These are phyloP conservation scores for Alternaria sp. DNA, from an alignment of 2,329 filamentous ascomycete genomes.

Conservation along the genomic window DNA sequence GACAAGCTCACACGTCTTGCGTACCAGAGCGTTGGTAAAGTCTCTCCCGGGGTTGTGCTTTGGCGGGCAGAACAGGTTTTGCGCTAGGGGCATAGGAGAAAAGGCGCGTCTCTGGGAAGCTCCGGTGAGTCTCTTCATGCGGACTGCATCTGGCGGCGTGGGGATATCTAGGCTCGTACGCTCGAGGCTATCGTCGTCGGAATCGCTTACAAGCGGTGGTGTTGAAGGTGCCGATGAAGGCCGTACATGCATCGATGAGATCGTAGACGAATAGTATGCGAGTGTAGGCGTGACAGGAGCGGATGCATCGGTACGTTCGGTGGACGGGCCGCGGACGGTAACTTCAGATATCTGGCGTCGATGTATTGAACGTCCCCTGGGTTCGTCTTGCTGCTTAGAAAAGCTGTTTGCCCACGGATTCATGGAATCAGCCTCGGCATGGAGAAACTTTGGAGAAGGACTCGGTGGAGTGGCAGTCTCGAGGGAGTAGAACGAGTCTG, in stretches of 20 bases:
- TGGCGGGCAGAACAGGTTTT: conserved; percentile 68
- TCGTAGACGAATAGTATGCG: conserved; percentile 28
- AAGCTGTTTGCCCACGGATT: conserved; percentile 41
- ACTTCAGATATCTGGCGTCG: conserved; percentile 50
- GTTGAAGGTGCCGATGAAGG: conserved; percentile 53
- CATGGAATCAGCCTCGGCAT: conserved; percentile 40
- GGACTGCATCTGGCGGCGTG: conserved; percentile 52
- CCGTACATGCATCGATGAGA: conserved; percentile 31
- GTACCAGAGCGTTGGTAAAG: conserved; percentile 68
- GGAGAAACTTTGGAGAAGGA: conserved; percentile 43
- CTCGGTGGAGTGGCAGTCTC: conserved; percentile 35
- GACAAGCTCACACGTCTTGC: conserved; percentile 79
- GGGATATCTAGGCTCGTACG: conserved; percentile 50
- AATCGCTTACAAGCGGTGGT: conserved; percentile 56
- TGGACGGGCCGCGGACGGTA: conserved; percentile 43
- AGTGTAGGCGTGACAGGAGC: conserved; percentile 37
- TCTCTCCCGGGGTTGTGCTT: conserved; percentile 50
- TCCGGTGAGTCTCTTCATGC: conserved; percentile 57
- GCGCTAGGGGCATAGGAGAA: conserved; percentile 72
- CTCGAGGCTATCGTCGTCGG: conserved; percentile 55
- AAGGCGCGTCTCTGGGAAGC: conserved; percentile 66
- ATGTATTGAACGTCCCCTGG: conserved; percentile 44
- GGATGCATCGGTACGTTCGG: conserved; percentile 23
- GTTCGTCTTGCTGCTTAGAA: conserved; percentile 23
- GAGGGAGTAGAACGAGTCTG: conserved; percentile 52